Evolutionary conservation across 83 land plant species (phyloP).

Genomic region (Picea mariana): DNA sequence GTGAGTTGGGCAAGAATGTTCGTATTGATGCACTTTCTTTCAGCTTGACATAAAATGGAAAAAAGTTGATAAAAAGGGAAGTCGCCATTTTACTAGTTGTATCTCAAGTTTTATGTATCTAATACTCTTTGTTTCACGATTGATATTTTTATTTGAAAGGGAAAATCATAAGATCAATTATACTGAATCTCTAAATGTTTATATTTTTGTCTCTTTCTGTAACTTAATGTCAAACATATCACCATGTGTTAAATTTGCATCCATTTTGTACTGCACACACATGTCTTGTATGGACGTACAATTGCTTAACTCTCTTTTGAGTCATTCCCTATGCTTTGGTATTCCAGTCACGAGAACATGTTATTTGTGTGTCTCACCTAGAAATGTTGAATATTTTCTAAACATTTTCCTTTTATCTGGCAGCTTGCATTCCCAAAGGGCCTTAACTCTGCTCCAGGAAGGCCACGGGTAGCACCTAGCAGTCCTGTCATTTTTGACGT

Average conservation of each 20-base stretch:
- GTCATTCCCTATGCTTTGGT: not conserved
- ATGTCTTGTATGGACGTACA: not conserved
- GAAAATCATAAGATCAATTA: too few relatives aligned
- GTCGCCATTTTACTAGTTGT: too few relatives aligned
- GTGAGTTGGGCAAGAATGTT: too few relatives aligned
- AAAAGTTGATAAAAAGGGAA: too few relatives aligned
- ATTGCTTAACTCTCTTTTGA: too few relatives aligned
- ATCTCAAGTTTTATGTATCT: too few relatives aligned
- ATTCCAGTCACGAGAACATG: not conserved
- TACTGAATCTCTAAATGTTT: too few relatives aligned
- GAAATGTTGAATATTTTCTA: not conserved
- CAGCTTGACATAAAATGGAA: too few relatives aligned
- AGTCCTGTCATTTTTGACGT: slow-evolving; percentile 97
- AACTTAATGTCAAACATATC: not conserved
- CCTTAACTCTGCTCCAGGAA: slow-evolving; percentile 87
- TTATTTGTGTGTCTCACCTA: not conserved
- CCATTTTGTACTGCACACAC: not conserved
- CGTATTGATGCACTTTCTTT: too few relatives aligned
- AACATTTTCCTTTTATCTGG: slow-evolving; percentile 4
- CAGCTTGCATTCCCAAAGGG: slow-evolving; percentile 98
- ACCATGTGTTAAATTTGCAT: not conserved
- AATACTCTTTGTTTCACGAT: too few relatives aligned
- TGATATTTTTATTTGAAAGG: too few relatives aligned
- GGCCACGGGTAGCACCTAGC: slow-evolving; percentile 93
- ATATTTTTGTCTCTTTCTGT: too few relatives aligned